Percentiles rank a stretch among this genome's conserved stretches.
Evolutionary conservation across 2,329 filamentous ascomycete genomes (phyloP).

Genomic region (Trichophyton schoenleinii): DNA sequence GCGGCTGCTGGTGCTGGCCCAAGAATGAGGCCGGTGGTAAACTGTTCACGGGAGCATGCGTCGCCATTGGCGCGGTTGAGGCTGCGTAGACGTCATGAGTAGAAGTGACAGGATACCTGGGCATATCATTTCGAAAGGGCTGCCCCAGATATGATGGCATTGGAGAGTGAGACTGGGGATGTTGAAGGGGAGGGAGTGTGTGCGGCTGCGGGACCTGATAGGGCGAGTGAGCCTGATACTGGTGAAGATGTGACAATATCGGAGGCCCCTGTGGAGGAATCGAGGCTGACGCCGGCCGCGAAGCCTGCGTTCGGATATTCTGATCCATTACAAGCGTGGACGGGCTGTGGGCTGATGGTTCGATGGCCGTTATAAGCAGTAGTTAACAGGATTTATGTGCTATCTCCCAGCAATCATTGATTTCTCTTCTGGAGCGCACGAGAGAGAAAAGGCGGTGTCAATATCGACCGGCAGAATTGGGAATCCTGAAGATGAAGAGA

Average conservation of each 20-base stretch:
- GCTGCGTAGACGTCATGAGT: slow-evolving; percentile 32
- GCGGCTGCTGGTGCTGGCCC: slow-evolving; percentile 27
- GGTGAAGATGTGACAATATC: slow-evolving; percentile 35
- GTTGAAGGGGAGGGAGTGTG: slow-evolving; percentile 36
- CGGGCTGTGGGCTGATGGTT: not conserved
- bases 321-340: slow-evolving; percentile 27
- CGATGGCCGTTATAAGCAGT: not conserved
- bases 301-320: slow-evolving; percentile 32
- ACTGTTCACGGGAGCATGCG: slow-evolving; percentile 31
- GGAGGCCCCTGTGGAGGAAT: slow-evolving; percentile 34
- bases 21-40: slow-evolving; percentile 33
- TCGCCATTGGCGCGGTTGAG: slow-evolving; percentile 31
- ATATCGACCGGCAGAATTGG: not conserved
- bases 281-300: slow-evolving; percentile 34
- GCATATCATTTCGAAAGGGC: slow-evolving; percentile 32
- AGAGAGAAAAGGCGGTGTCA: slow-evolving; percentile 1
- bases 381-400: slow-evolving; percentile 4
- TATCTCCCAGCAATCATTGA: slow-evolving; percentile 12
- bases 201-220: slow-evolving; percentile 33
- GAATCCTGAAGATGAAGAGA: not conserved
- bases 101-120: slow-evolving; percentile 30
- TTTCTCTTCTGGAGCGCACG: too few species aligned
- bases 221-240: slow-evolving; percentile 36
- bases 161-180: slow-evolving; percentile 34
- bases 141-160: slow-evolving; percentile 31